Base-by-base conservation (phyloP, 2,329 filamentous ascomycete species). In the Aspergillus nomiae region DNA sequence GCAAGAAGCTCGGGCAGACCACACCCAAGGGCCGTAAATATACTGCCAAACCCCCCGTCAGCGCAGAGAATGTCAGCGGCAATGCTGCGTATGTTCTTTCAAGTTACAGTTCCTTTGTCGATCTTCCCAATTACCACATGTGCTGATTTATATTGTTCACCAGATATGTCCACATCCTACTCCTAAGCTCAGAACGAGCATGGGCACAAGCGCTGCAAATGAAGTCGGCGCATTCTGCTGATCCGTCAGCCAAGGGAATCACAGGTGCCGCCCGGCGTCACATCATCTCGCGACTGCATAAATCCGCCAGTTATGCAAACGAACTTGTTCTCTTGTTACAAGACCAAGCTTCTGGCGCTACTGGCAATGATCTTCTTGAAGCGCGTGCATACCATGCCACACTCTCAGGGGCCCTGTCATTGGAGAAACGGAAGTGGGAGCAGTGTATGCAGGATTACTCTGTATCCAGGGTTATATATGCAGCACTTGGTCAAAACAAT, bases 161-260 rank as follows among this genome's bases (percentile, higher is more conserved):
- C 70, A 96, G 92, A 78, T 92, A 89, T 79, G 86, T 89, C 56
- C 85, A 90, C 69, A 84, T 97, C n/a, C 84, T 94, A 36, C 85
- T 99, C 61, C 87, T 97, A 73, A 91, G 89, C 45, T 89, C 94
- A 64, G 95, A 99, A 81, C 87, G 95, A 67, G 92, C 94, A 58
- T 98, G 93, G 92, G 94, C 95, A 43, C 90, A 97, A 77, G 94
- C 94, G 62, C 96, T 98, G 93, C 89, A 91, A 75, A 92, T 97
- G 85, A 97, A 96, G 79, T 87, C 92, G 4, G 83, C 87, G 24
- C 92, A 96, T 75, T 87, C 91, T 45, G 86, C 91, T 70, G 92
- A 95, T 70, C 88, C 89, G 64, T 82, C 84, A 43, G 81, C 84
- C 58, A 91, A 92, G 77, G 90, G 89, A 56, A 90, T 97, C 67